A percentile compares a stretch with the other conserved stretches of the same genome.
phyloP scores from a whole-genome alignment of 2,329 filamentous ascomycete genomes.

The Colletotrichum gloeosporioides region DNA sequence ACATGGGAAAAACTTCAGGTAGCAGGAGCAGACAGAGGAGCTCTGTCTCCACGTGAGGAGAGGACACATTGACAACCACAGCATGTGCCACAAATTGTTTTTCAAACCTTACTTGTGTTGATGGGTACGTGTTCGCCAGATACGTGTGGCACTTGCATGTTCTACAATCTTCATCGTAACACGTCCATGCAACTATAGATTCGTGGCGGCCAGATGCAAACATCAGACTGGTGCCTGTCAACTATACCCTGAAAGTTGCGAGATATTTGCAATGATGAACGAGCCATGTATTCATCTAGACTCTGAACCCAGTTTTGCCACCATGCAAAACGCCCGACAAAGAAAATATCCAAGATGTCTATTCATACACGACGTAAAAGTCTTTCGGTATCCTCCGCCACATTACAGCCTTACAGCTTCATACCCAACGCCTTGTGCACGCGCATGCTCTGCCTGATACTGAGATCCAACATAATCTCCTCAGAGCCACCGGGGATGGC shows the following conservation, averaged over 20 bases:
- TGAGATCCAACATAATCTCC: slow-evolving; percentile 98
- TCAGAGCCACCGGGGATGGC: slow-evolving; percentile 95
- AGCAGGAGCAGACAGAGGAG: no score
- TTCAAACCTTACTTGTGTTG: no score
- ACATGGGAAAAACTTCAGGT: no score
- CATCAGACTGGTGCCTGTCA: background rate
- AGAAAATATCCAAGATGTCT: slow-evolving; percentile 13
- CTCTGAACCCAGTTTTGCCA: slow-evolving; percentile 8
- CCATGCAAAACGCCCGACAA: slow-evolving; percentile 21
- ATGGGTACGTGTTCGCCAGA: no score
- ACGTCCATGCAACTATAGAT: no score
- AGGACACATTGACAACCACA: no score
- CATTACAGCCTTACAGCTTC: slow-evolving; percentile 73
- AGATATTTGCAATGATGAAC: background rate
- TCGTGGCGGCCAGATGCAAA: background rate
- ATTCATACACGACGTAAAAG: slow-evolving; percentile 17
- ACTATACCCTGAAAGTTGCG: background rate
- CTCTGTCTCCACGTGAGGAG: no score
- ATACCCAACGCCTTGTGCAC: slow-evolving; percentile 93
- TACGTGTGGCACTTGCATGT: no score
- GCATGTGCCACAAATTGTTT: no score
- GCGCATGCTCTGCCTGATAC: slow-evolving; percentile 86
- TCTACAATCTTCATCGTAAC: no score
- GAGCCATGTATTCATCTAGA: slow-evolving; percentile 6
- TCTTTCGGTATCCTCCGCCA: background rate